Evolutionary conservation across 176 grass and related monocot genomes (phyloP).

Genomic region (Oryza rufipogon): DNA sequence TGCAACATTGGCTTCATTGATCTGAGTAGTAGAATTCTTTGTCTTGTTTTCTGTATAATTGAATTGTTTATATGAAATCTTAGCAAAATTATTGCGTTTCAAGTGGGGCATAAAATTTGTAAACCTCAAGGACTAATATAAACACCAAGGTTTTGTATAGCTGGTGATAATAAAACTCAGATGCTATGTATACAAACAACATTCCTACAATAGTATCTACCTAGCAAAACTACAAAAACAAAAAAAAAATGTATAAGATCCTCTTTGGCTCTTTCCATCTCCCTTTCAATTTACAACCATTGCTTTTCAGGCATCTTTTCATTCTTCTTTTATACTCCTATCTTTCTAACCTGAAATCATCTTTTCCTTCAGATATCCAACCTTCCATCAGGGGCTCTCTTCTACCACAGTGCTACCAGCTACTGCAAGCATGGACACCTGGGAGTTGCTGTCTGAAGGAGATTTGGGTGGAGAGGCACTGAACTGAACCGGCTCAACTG

Average conservation of each 20-base stretch:
- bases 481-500: conserved; percentile 23
- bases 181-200: conserved; percentile 5
- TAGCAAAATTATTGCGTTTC: not conserved
- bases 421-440: conserved; percentile 45
- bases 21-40: too few species aligned
- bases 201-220: conserved; percentile 15
- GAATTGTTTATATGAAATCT: not conserved
- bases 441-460: conserved; percentile 39
- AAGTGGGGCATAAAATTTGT: not conserved
- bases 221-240: conserved; percentile 10
- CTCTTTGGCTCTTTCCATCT: not conserved
- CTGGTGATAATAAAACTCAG: conserved; percentile 1
- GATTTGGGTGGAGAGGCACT: conserved; percentile 37
- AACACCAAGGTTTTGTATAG: not conserved
- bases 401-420: conserved; percentile 51
- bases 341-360: not conserved
- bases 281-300: conserved; percentile 10
- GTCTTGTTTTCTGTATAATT: too few species aligned
- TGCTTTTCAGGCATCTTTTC: not conserved
- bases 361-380: not conserved
- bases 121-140: not conserved
- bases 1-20: not conserved
- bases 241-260: not conserved
- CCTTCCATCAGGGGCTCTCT: conserved; percentile 20
- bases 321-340: not conserved